Percentiles rank a stretch among this genome's conserved stretches.
These are phyloP conservation scores for Tylopilus cervinicoccineus DNA, from an alignment of 768 basidiomycete species.

Conservation along the genomic window DNA sequence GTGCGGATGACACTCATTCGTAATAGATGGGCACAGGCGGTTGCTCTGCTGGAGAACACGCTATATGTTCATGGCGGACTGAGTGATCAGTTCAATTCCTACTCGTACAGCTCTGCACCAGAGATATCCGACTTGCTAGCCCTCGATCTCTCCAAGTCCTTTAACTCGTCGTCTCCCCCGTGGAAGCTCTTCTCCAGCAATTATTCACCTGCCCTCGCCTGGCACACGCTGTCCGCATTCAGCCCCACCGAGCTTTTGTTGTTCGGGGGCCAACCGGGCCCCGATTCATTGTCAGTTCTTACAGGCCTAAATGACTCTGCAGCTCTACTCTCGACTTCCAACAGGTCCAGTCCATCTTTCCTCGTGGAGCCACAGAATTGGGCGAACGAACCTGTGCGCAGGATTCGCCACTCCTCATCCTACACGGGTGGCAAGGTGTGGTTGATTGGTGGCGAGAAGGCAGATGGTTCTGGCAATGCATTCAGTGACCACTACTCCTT, in stretches of 20 bases:
- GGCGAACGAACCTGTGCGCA: conserved; percentile 65
- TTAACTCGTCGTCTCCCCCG: conserved; percentile 58
- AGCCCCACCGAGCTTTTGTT: conserved; percentile 50
- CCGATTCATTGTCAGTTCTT: conserved; percentile 50
- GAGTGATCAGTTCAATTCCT: conserved; percentile 64
- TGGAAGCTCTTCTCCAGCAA: conserved; percentile 57
- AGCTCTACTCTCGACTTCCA: conserved; percentile 45
- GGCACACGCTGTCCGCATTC: conserved; percentile 75
- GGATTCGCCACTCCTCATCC: conserved; percentile 71
- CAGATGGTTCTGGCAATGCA: conserved; percentile 68
- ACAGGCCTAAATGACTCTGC: conserved; percentile 61
- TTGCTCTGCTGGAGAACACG: conserved; percentile 50
- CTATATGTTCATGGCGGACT: conserved; percentile 81
- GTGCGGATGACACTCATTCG: conserved; percentile 6
- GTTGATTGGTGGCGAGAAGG: conserved; percentile 75
- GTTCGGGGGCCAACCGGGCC: conserved; percentile 75
- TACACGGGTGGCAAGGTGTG: conserved; percentile 52
- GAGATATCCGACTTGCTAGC: conserved; percentile 66
- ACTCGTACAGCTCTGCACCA: conserved; percentile 72
- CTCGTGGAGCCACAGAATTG: conserved; percentile 45
- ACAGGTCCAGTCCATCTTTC: conserved; percentile 42
- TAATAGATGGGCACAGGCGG: conserved; percentile 81
- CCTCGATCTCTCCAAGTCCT: conserved; percentile 60
- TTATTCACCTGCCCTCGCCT: conserved; percentile 61
- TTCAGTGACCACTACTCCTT: conserved; percentile 68